Base-by-base conservation (phyloP, 768 basidiomycete species). In the Cyclocybe cylindracea region DNA sequence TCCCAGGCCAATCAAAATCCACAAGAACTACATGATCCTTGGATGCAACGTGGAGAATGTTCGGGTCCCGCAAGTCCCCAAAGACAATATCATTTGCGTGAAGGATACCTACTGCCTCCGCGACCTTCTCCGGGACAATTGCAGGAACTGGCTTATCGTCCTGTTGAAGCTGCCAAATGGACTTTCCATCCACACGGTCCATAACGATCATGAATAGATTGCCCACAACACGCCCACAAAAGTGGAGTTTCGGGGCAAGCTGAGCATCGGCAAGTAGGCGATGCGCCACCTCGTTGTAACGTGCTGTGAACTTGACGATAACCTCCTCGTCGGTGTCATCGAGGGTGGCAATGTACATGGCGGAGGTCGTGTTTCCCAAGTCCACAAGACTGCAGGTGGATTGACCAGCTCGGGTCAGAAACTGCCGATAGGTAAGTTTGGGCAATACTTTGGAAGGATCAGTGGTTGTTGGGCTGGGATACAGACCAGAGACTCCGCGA, bases 1-100 rank as follows among this genome's bases (percentile, higher is more conserved):
- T 52, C 10, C 58, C 68, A 16, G 60, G 48, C 66, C 64, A 69
- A 54, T 69, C 66, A 48, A 68, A 68, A 53, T 68, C 63, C 35
- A 68, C 51, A 10, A 70, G 55, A 42, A 63, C 42, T 18, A 47
- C 57, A 38, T 46, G 48, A 24, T 11, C 39, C 29, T 55, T 50
- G 42, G 45, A 34, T 31, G 51, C 36, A 40, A 33, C 35, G 37
- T 50, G 53, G 48, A 16, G 16, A 16, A 16, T 16, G 16, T 16
- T 16, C 16, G 16, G 16, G 16, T 16, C 16, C 16, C 16, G 16
- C 16, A 16, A 16, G 16, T 16, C 16, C 16, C 16, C 16, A 16
- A 16, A 16, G 16, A 16, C 16, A 69, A 68, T 53, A 36, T 52
- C 33, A 6, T 57, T 9, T 38, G 11, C 39, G 37, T 63, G 58